A percentile compares a stretch with the other conserved stretches of the same genome.
phyloP scores from a whole-genome alignment of 768 basidiomycete genomes.

The Lactifluus piperatus region DNA sequence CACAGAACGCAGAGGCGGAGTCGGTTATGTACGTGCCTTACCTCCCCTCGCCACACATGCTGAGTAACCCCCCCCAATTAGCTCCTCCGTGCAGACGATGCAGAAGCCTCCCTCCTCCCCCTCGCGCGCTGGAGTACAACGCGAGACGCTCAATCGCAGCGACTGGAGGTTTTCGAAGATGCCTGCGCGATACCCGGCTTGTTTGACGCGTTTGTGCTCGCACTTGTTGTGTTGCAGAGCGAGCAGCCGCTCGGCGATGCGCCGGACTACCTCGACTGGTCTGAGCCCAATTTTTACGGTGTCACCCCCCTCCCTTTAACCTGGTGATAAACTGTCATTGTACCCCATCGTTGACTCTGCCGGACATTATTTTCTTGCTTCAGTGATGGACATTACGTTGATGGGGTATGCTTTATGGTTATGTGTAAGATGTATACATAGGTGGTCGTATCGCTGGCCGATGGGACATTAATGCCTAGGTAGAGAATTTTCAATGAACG shows the following conservation, averaged over 20 bases:
- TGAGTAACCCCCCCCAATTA: neutral
- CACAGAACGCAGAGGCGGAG: conserved; percentile 2
- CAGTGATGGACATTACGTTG: neutral
- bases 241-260: conserved; percentile 11
- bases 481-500: neutral
- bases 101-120: neutral
- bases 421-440: neutral
- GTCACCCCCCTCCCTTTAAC: neutral
- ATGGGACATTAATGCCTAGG: conserved; percentile 6
- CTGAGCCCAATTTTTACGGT: conserved; percentile 5
- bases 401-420: neutral
- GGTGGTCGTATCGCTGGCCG: conserved; percentile 3
- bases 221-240: conserved; percentile 8
- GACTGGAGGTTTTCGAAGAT: conserved; percentile 8
- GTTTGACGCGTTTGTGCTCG: conserved; percentile 10
- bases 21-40: conserved; percentile 4
- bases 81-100: conserved; percentile 1
- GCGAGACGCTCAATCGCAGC: neutral
- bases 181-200: conserved; percentile 2
- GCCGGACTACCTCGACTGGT: neutral
- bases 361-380: neutral
- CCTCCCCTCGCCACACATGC: neutral
- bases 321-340: neutral
- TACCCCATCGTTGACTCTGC: neutral
- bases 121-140: conserved; percentile 13